Base-by-base conservation (phyloP, 441 rosid species). In the Eutrema salsugineum region DNA sequence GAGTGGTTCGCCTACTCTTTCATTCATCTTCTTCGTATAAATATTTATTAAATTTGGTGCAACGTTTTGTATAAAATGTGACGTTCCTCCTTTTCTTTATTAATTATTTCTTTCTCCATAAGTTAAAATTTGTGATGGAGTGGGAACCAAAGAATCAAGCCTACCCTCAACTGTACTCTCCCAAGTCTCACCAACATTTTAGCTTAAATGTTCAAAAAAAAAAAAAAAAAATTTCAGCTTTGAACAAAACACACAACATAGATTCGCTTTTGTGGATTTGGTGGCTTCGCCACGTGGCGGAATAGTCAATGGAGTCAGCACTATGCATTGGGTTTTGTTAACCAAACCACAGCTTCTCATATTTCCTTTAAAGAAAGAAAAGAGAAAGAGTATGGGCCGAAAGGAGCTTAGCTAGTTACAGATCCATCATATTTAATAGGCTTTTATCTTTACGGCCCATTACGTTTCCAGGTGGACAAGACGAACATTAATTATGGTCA, bases 71-170 rank as follows among this genome's bases (percentile, higher is more conserved):
- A 42, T 76, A 35, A 42, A 56, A 24, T 40, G 72, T 70, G 76
- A 64, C 72, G 63, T 76, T 76, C 42, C 72, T 70, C 76, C 72
- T 76, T 76, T 70, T 69, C 43, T 64, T 65, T 39, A 40, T 64
- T 61, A 5, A 15, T 17, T 62, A 10, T 15, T 1, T 38, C 2
- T 10, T 46, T 11, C n/a, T 50, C 1, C 20, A 14, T 51, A n/a
- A 50, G 66, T 32, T 40, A 40, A 30, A 24, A 46, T 27, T 32
- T 71, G 54, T 2, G 53, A 49, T 76, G 66, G 76, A 76, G 79
- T 76, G 62, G 76, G 35, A 70, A 70, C 66, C 76, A 76, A 63
- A 70, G 71, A 76, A 63, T 76, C 75, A 76, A 69, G 75, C 75
- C 79, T 70, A 63, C 20, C 66, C 64, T 40, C 71, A 76, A 54